phyloP scores from a whole-genome alignment of 2,329 filamentous ascomycete genomes.

The Fusarium virguliforme region DNA sequence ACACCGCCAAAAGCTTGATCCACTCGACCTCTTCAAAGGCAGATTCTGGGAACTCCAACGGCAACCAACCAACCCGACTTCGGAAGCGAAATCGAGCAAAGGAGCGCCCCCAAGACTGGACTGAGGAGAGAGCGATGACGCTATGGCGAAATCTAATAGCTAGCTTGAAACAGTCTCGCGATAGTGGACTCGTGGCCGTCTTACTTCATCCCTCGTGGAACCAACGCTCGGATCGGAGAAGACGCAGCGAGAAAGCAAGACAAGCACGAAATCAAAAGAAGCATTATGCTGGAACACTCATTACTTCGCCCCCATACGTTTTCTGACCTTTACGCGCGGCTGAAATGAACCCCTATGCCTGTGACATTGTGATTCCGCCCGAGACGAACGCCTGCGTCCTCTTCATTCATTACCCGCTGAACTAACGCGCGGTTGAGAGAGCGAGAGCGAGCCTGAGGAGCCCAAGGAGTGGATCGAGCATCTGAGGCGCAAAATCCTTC shows the following conservation, averaged over 20 bases:
- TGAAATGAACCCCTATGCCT: slow-evolving; percentile 24
- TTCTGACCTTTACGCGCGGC: slow-evolving; percentile 29
- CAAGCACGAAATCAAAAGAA: slow-evolving; percentile 53
- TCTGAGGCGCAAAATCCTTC: slow-evolving; percentile 17
- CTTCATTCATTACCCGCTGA: slow-evolving; percentile 16
- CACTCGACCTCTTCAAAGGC: slow-evolving; percentile 53
- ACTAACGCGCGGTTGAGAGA: slow-evolving; percentile 18
- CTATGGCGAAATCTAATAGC: slow-evolving; percentile 58
- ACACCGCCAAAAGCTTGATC: slow-evolving; percentile 51
- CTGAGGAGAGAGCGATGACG: slow-evolving; percentile 55
- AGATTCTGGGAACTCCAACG: slow-evolving; percentile 48
- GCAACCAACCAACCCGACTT: slow-evolving; percentile 45
- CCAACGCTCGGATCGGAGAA: slow-evolving; percentile 47
- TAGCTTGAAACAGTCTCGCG: slow-evolving; percentile 56
- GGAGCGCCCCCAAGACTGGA: slow-evolving; percentile 41
- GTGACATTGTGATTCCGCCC: slow-evolving; percentile 41
- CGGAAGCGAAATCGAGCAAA: slow-evolving; percentile 50
- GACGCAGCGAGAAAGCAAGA: slow-evolving; percentile 50
- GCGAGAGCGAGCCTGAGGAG: not conserved
- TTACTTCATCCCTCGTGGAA: slow-evolving; percentile 48
- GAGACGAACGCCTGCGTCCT: slow-evolving; percentile 11
- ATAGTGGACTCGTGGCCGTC: slow-evolving; percentile 52
- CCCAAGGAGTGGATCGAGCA: slow-evolving; percentile 6
- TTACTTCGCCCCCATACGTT: slow-evolving; percentile 15
- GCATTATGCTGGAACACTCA: slow-evolving; percentile 50